Percentiles rank a stretch among this genome's conserved stretches.
Evolutionary conservation across 192 early-diverging fungal species (phyloP).

Genomic region (Borealophlyctis nickersoniae): DNA sequence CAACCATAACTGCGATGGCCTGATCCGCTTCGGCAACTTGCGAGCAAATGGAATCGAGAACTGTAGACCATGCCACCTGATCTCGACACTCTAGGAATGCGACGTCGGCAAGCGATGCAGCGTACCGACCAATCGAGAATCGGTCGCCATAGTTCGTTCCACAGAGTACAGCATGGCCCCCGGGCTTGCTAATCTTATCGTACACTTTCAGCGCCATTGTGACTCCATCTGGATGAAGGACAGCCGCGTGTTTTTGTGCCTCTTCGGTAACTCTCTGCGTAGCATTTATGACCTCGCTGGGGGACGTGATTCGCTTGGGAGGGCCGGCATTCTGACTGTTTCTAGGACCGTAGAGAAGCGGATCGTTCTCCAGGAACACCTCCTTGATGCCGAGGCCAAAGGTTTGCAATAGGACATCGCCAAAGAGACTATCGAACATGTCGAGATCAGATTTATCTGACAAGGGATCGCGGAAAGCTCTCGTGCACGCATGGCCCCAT

Average conservation of each 20-base stretch:
- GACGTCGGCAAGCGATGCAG: too few relatives aligned
- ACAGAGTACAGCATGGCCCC: neutral
- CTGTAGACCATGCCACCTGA: too few relatives aligned
- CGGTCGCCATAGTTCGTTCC: too few relatives aligned
- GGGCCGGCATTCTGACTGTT: neutral
- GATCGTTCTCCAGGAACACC: slow-evolving; percentile 7
- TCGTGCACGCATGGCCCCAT: slow-evolving; percentile 16
- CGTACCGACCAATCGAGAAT: too few relatives aligned
- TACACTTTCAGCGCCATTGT: neutral
- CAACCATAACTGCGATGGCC: too few relatives aligned
- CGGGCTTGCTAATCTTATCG: neutral
- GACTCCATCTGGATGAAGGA: neutral
- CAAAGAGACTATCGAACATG: slow-evolving; percentile 1
- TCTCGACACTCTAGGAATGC: too few relatives aligned
- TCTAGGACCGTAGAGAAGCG: slow-evolving; percentile 7
- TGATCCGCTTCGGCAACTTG: too few relatives aligned
- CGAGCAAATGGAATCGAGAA: too few relatives aligned
- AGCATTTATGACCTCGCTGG: neutral
- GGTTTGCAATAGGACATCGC: neutral
- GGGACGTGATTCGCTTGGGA: neutral
- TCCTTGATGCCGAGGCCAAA: slow-evolving; percentile 7
- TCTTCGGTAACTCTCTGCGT: neutral
- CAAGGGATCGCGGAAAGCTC: slow-evolving; percentile 16
- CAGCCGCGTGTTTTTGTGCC: neutral
- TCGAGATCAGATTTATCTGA: neutral